These are phyloP conservation scores for Trichoderma sp. DNA, from an alignment of 2,329 filamentous ascomycete genomes.

Conservation along the genomic window DNA sequence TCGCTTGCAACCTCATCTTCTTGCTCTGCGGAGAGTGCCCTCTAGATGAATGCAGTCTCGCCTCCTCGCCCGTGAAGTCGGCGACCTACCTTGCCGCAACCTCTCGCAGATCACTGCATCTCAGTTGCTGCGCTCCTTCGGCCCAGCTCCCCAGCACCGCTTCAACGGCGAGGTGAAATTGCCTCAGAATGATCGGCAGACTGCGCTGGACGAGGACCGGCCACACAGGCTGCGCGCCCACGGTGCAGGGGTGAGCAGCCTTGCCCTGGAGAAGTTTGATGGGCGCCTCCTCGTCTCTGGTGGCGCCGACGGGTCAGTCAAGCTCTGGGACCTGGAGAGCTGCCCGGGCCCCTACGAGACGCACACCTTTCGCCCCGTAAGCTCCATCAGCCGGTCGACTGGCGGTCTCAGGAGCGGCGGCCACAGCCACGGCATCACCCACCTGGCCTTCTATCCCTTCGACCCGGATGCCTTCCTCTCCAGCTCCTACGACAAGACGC, in stretches of 20 bases:
- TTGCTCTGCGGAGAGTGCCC: background rate
- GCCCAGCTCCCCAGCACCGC: conserved; percentile 64
- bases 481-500: conserved; percentile 73
- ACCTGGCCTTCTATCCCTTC: conserved; percentile 77
- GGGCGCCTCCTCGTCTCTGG: conserved; percentile 78
- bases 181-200: conserved; percentile 25
- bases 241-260: conserved; percentile 73
- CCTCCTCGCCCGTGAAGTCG: conserved; percentile 74
- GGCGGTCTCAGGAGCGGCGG: conserved; percentile 35
- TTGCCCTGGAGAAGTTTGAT: conserved; percentile 81
- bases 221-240: conserved; percentile 62
- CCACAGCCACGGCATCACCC: conserved; percentile 73
- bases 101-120: conserved; percentile 68
- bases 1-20: too few relatives aligned
- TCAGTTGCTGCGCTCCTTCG: conserved; percentile 68
- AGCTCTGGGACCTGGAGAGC: conserved; percentile 82
- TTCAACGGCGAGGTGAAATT: conserved; percentile 60
- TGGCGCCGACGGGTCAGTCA: conserved; percentile 80
- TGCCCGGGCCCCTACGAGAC: conserved; percentile 46
- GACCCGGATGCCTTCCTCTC: conserved; percentile 75
- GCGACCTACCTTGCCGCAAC: conserved; percentile 62
- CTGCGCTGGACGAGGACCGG: conserved; percentile 33
- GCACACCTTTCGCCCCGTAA: conserved; percentile 57
- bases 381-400: conserved; percentile 50
- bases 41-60: conserved; percentile 67